Conservation (phyloP, 2,329 filamentous ascomycete genomes). For the Xylaria sp. region DNA sequence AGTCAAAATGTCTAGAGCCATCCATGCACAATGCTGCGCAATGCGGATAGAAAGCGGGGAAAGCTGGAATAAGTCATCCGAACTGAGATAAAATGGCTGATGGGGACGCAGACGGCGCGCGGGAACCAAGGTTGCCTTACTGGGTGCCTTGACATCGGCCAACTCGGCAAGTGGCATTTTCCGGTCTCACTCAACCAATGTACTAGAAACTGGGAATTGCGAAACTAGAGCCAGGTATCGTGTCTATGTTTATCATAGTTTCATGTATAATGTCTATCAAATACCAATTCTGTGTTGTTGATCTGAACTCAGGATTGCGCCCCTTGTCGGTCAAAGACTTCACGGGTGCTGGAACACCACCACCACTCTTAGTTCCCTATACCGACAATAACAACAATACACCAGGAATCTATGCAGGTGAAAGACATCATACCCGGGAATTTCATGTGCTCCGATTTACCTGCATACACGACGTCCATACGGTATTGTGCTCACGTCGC, state of each 20-base stretch:
- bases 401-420: neutral
- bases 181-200: neutral
- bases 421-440: neutral
- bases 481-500: slow-evolving; percentile 1
- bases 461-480: slow-evolving; percentile 23
- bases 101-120: neutral
- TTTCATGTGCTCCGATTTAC: slow-evolving; percentile 3
- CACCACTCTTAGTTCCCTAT: neutral
- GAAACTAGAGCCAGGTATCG: neutral
- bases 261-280: neutral
- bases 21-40: neutral
- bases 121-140: slow-evolving; percentile 20
- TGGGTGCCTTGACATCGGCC: slow-evolving; percentile 16
- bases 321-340: neutral
- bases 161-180: slow-evolving; percentile 3
- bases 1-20: neutral
- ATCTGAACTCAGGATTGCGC: neutral
- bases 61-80: neutral
- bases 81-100: neutral
- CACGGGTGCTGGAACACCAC: neutral
- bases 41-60: slow-evolving; percentile 22
- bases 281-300: neutral
- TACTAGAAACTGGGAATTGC: neutral
- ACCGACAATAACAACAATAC: neutral
- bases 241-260: neutral